Evolutionary conservation across 1,284 basidiomycete species (phyloP), one percentile per base, ranked within the genome.

Genomic region (Tilletia horrida): DNA sequence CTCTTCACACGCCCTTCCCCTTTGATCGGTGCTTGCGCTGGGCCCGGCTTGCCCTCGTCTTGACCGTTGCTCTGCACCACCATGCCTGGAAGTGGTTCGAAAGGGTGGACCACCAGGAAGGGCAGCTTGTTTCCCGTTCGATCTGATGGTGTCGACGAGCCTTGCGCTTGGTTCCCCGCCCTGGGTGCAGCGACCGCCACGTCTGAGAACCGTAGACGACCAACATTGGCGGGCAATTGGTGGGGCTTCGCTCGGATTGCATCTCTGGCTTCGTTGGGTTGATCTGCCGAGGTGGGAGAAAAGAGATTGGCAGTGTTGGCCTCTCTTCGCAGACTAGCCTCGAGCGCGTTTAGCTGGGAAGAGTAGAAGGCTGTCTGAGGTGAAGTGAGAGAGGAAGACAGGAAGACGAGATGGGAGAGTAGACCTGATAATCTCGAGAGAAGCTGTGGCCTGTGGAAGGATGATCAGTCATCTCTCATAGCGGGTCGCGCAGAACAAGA

Each of bases 361-460:
- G 63, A 47, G 27, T 45, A 40, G 27, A 64, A 57, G 31, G 55
- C 31, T 4, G 50, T 35, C 18, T 48, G 45, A 23, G 67, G 64
- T 27, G 63, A 65, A 31, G 63, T 31, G 6, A 68, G 63, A n/a
- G 67, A 40, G 18, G 62, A 35, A 42, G 63, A 57, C 40, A 68
- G 45, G 43, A 50, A 57, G 61, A 66, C 42, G 13, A 64, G 55
- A 23, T 68, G 67, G 25, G 67, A 65, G 44, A 64, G 45, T n/a
- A 68, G 50, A 16, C 64, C 40, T 25, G 64, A 27, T 11, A 66
- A 47, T 16, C 67, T 47, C 42, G 55, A 61, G 27, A 63, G 43
- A 25, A 68, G 59, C 25, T 44, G 43, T 2, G 67, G 67, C 66
- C 66, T 67, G 66, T 16, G 23, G 21, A 42, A 35, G 18, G 11